These are phyloP conservation scores for Mycocentrospora acerina DNA, from an alignment of 2,329 filamentous ascomycete genomes.

Conservation along the genomic window DNA sequence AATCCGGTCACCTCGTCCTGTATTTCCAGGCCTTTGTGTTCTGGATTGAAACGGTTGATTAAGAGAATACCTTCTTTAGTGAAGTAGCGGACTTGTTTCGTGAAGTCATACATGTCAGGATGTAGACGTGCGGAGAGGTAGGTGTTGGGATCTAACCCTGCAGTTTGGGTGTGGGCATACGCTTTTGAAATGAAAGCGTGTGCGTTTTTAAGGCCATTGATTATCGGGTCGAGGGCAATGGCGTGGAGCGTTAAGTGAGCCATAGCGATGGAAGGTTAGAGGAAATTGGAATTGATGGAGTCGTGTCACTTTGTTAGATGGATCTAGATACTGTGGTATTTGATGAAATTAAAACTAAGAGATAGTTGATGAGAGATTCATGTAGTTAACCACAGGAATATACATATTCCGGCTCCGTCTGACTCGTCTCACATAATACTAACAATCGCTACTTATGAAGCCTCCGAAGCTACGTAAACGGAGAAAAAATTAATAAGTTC, in stretches of 20 bases:
- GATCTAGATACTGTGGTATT: too few species aligned
- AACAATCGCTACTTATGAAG: too few species aligned
- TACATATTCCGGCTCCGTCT: too few species aligned
- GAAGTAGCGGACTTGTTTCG: slow-evolving; percentile 52
- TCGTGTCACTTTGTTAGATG: too few species aligned
- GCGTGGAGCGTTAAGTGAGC: slow-evolving; percentile 31
- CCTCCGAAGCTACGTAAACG: too few species aligned
- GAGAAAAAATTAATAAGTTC: too few species aligned
- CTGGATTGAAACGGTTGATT: slow-evolving; percentile 42
- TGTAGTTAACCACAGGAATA: too few species aligned
- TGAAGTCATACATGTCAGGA: slow-evolving; percentile 53
- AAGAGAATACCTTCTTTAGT: slow-evolving; percentile 47
- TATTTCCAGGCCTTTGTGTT: slow-evolving; percentile 33
- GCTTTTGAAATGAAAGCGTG: slow-evolving; percentile 48
- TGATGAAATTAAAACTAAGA: too few species aligned
- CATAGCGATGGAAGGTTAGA: slow-evolving; percentile 23
- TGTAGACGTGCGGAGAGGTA: slow-evolving; percentile 47
- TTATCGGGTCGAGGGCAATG: slow-evolving; percentile 45
- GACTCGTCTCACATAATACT: too few species aligned
- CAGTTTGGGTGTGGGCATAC: slow-evolving; percentile 43
- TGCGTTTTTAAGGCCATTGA: slow-evolving; percentile 48
- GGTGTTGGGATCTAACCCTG: slow-evolving; percentile 37
- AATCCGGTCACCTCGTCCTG: slow-evolving; percentile 53
- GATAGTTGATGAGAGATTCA: too few species aligned
- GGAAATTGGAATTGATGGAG: too few species aligned